Percentiles rank a stretch among this genome's conserved stretches.
phyloP scores from a whole-genome alignment of 208 protist genomes.

The Kentomonas sorsogonicus region DNA sequence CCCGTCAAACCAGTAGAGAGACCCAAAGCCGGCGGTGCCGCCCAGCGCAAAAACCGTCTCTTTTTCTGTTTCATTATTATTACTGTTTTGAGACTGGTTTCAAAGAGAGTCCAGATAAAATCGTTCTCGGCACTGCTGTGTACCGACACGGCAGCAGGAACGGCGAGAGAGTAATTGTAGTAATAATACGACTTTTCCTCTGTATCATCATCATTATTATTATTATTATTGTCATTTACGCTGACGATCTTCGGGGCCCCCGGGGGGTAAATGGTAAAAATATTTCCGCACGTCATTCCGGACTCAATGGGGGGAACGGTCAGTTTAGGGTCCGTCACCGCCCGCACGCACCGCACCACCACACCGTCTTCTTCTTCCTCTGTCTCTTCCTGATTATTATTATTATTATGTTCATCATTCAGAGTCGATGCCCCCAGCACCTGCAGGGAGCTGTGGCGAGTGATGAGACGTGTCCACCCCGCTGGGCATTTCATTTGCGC shows the following conservation, averaged over 20 bases:
- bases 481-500: no score
- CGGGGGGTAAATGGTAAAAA: background rate
- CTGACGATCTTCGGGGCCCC: background rate
- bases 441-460: no score
- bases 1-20: conserved; percentile 28
- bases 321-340: background rate
- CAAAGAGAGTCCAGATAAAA: background rate
- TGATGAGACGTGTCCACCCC: no score
- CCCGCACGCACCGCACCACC: conserved; percentile 12
- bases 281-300: conserved; percentile 7
- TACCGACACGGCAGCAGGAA: conserved; percentile 1
- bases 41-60: conserved; percentile 15
- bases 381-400: no score
- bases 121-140: conserved; percentile 4
- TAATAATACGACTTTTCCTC: no score
- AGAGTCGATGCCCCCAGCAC: no score
- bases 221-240: no score
- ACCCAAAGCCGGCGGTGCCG: conserved; percentile 25
- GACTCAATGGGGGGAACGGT: conserved; percentile 14
- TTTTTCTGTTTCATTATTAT: conserved; percentile 1
- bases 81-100: background rate
- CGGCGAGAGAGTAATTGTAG: no score
- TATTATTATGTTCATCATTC: no score
- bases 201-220: no score
- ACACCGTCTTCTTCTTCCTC: no score